Conservation (phyloP, 176 grass and related monocot genomes). For the Chloris gayana region DNA sequence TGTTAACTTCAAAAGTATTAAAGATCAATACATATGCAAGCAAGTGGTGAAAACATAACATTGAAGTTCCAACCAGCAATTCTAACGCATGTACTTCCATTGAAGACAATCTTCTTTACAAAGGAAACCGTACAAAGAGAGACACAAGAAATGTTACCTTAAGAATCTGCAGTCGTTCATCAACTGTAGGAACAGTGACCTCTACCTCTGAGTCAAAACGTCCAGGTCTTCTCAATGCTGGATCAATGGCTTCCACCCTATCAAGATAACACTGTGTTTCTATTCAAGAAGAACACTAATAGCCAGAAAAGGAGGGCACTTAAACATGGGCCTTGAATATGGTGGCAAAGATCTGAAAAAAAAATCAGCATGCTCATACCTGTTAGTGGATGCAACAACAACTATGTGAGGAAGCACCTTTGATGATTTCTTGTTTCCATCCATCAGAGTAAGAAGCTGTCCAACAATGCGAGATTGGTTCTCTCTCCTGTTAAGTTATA, state of each 20-base stretch:
- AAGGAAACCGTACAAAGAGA: conserved; percentile 13
- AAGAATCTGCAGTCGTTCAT: conserved; percentile 82
- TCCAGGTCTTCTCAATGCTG: conserved; percentile 84
- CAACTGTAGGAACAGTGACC: conserved; percentile 70
- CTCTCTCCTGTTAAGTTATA: conserved; percentile 59
- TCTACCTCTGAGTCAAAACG: conserved; percentile 94
- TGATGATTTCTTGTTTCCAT: conserved; percentile 75
- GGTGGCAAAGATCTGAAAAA: background rate
- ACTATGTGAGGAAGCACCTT: conserved; percentile 65
- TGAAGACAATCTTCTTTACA: background rate
- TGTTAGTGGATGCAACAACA: conserved; percentile 92
- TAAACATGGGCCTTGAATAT: conserved; percentile 19
- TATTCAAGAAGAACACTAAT: background rate
- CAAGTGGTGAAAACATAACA: conserved; percentile 20
- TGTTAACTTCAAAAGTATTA: background rate
- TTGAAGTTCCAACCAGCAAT: background rate
- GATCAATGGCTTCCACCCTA: conserved; percentile 89
- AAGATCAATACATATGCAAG: background rate
- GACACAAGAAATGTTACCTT: conserved; percentile 47
- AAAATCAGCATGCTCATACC: conserved; percentile 45
- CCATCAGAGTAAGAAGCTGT: conserved; percentile 91
- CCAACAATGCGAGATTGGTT: conserved; percentile 80
- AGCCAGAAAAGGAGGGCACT: conserved; percentile 6
- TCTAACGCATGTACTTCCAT: background rate
- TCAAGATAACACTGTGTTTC: conserved; percentile 24